These are phyloP conservation scores for Komagataella ulmi DNA, from an alignment of 805 yeast species.

Conservation along the genomic window DNA sequence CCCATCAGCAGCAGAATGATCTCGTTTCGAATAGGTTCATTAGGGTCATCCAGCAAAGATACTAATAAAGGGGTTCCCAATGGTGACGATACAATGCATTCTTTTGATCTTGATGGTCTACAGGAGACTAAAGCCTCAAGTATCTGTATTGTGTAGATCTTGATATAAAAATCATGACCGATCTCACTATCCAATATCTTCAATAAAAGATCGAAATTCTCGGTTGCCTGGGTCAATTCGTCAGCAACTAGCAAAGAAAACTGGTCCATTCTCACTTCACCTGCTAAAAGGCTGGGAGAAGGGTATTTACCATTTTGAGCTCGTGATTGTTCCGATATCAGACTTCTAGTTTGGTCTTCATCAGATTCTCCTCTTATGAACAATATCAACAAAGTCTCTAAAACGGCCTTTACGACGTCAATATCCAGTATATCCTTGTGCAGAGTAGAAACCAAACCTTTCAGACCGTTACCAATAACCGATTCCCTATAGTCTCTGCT, in stretches of 20 bases:
- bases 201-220: constrained; percentile 31
- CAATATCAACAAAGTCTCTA: constrained; percentile 76
- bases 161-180: constrained; percentile 56
- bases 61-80: constrained; percentile 73
- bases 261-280: constrained; percentile 52
- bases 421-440: constrained; percentile 50
- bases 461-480: constrained; percentile 77
- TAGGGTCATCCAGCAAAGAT: constrained; percentile 39
- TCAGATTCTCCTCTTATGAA: constrained; percentile 54
- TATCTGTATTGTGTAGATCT: constrained; percentile 72
- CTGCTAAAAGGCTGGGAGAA: constrained; percentile 50
- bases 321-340: constrained; percentile 68
- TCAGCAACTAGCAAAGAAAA: constrained; percentile 93
- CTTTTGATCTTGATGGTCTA: constrained; percentile 63
- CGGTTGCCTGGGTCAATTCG: constrained; percentile 60
- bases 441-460: constrained; percentile 58
- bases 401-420: constrained; percentile 60
- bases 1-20: constrained; percentile 75
- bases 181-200: constrained; percentile 30
- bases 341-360: constrained; percentile 49
- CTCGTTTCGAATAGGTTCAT: constrained; percentile 86
- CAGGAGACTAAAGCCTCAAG: constrained; percentile 73
- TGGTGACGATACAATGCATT: constrained; percentile 58
- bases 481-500: constrained; percentile 81
- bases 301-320: constrained; percentile 68